Base-by-base conservation (phyloP, 257 asterid genomes). In the Asclepias syriaca region DNA sequence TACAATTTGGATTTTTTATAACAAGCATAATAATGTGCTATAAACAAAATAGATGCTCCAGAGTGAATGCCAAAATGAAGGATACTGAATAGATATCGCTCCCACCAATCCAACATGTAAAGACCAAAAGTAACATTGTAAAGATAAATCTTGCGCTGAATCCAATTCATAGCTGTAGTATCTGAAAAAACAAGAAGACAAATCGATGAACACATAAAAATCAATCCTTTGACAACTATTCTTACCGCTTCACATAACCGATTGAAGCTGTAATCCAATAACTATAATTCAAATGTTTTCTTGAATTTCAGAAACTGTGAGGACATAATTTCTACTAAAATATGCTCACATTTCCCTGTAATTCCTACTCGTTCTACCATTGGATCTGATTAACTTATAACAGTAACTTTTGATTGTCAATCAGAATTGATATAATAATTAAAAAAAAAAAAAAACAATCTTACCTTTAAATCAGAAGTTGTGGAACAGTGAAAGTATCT, bases 71-170 rank as follows among this genome's bases (percentile, higher is more conserved):
- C 15, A 71, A 34, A 64, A 18, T 5, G n/a, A 76, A 84, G 93
- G 96, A 87, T 90, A 88, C 92, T 91, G 88, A 89, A 85, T 70
- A 91, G 93, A 57, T 74, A 91, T 6, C 91, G 95, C 85, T 91
- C 97, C 96, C 97, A 91, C 95, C 96, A 89, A 74, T 91, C 96
- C 74, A 91, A 72, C 97, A 89, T 87, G 77, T 86, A 91, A 64
- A 91, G 92, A n/a, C 97, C 97, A 53, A 89, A 89, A 29, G 97
- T 89, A 22, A 89, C 96, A 61, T 91, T 89, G 87, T 91, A 91
- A 2, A 87, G 92, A 77, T 87, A 86, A 66, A 87, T 86, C 81
- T 91, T 91, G 74, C 91, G 90, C 70, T 89, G 97, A 77, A 91
- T 66, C 87, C 87, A 87, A 70, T 91, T 89, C 94, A 87, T 90